A percentile compares a stretch with the other conserved stretches of the same genome.
phyloP scores from a whole-genome alignment of 495 filamentous ascomycete genomes.

The Pseudomonodictys pantanalensis region DNA sequence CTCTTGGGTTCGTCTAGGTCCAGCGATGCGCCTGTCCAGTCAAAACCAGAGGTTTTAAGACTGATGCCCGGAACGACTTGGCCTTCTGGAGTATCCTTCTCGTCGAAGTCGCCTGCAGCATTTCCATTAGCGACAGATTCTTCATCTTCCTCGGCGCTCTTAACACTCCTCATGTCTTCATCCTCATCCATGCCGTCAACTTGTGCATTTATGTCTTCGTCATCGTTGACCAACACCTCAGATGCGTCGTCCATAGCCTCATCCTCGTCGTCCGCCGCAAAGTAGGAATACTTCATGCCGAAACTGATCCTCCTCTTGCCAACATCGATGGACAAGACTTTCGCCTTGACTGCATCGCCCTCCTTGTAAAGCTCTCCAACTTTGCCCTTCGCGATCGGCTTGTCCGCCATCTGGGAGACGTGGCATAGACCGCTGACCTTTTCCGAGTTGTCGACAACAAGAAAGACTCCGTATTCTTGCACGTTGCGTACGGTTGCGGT shows the following conservation, averaged over 20 bases:
- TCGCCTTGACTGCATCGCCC: conserved; percentile 88
- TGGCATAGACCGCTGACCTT: conserved; percentile 94
- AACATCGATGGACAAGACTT: conserved; percentile 71
- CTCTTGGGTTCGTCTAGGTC: conserved; percentile 50
- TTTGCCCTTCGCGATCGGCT: conserved; percentile 70
- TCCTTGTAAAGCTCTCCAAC: conserved; percentile 79
- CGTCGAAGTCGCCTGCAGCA: conserved; percentile 44
- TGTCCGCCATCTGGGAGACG: conserved; percentile 82
- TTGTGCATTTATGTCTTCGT: conserved; percentile 16
- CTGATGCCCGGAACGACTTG: conserved; percentile 59
- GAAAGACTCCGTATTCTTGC: conserved; percentile 91
- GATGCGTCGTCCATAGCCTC: conserved; percentile 44
- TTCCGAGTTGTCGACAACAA: conserved; percentile 76
- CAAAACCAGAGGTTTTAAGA: conserved; percentile 74
- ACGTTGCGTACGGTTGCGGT: conserved; percentile 90
- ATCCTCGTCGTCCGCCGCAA: conserved; percentile 59
- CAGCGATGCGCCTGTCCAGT: conserved; percentile 71
- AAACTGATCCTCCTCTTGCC: conserved; percentile 76
- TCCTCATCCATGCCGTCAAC: conserved; percentile 27
- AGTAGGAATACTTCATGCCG: conserved; percentile 88
- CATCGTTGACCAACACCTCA: conserved; percentile 24
- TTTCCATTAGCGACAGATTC: conserved; percentile 46
- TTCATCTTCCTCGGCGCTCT: conserved; percentile 38
- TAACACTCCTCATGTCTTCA: conserved; percentile 43
- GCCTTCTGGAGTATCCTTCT: conserved; percentile 39